A percentile compares a stretch with the other conserved stretches of the same genome.
phyloP scores from a whole-genome alignment of 257 asterid species.

The Penstemon eatonii region DNA sequence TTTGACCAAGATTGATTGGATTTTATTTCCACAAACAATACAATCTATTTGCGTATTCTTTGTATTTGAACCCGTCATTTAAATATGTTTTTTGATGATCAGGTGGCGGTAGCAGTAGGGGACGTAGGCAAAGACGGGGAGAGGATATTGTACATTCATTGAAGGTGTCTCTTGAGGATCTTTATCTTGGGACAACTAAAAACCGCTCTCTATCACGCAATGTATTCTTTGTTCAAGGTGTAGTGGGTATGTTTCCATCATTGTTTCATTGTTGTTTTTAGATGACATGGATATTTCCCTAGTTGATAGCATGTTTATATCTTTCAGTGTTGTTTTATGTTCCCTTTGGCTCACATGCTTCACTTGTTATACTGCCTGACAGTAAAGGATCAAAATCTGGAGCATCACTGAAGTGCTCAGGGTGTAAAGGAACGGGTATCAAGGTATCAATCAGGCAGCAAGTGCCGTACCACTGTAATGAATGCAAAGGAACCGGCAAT shows the following conservation, averaged over 20 bases:
- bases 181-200: constrained; percentile 54
- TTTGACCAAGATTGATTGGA: background rate
- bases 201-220: constrained; percentile 67
- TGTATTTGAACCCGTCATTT: background rate
- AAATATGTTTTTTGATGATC: constrained; percentile 17
- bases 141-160: constrained; percentile 69
- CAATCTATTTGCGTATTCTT: background rate
- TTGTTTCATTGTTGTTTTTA: background rate
- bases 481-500: constrained; percentile 66
- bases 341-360: background rate
- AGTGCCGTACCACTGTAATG: constrained; percentile 73
- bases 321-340: background rate
- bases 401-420: constrained; percentile 59
- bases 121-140: constrained; percentile 69
- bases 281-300: background rate
- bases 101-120: constrained; percentile 70
- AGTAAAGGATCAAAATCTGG: constrained; percentile 79
- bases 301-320: background rate
- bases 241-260: constrained; percentile 48
- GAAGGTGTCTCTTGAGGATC: constrained; percentile 68
- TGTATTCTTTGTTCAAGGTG: constrained; percentile 64
- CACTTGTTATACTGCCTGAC: constrained; percentile 4
- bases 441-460: constrained; percentile 69
- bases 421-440: constrained; percentile 73
- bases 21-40: background rate